A percentile compares a stretch with the other conserved stretches of the same genome.
phyloP scores from a whole-genome alignment of 1,284 basidiomycete genomes.

The Dichomitus squalens region DNA sequence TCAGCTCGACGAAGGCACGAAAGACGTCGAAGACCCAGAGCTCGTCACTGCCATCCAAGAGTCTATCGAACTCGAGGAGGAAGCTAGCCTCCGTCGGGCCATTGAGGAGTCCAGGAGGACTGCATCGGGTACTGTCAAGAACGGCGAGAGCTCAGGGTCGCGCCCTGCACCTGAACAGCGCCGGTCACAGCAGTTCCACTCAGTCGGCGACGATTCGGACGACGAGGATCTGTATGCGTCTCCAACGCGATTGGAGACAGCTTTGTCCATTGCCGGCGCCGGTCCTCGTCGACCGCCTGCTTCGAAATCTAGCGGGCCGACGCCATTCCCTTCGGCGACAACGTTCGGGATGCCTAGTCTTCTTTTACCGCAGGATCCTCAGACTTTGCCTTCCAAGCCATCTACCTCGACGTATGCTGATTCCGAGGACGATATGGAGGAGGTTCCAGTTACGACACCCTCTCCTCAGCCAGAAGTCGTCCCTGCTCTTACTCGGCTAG shows the following conservation, averaged over 20 bases:
- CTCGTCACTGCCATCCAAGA: slow-evolving; percentile 62
- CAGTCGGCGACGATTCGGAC: slow-evolving; percentile 19
- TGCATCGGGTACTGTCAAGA: slow-evolving; percentile 14
- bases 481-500: neutral
- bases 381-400: neutral
- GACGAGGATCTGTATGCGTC: slow-evolving; percentile 48
- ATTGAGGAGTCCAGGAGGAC: slow-evolving; percentile 32
- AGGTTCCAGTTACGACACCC: slow-evolving; percentile 30
- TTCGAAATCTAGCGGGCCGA: neutral
- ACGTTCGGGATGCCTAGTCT: slow-evolving; percentile 28
- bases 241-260: slow-evolving; percentile 61
- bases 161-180: slow-evolving; percentile 4
- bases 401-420: neutral
- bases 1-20: slow-evolving; percentile 10
- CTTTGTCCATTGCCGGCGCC: slow-evolving; percentile 63
- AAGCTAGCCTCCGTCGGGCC: slow-evolving; percentile 32
- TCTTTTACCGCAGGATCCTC: slow-evolving; percentile 14
- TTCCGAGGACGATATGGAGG: slow-evolving; percentile 48
- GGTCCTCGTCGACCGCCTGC: slow-evolving; percentile 33
- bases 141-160: slow-evolving; percentile 23
- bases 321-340: slow-evolving; percentile 12
- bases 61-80: slow-evolving; percentile 48
- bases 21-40: slow-evolving; percentile 48
- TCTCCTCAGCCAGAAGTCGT: neutral
- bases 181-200: slow-evolving; percentile 9